A percentile compares a stretch with the other conserved stretches of the same genome.
Evolutionary conservation across 2,329 filamentous ascomycete genomes (phyloP).

Genomic region (Byssochlamys sp.): DNA sequence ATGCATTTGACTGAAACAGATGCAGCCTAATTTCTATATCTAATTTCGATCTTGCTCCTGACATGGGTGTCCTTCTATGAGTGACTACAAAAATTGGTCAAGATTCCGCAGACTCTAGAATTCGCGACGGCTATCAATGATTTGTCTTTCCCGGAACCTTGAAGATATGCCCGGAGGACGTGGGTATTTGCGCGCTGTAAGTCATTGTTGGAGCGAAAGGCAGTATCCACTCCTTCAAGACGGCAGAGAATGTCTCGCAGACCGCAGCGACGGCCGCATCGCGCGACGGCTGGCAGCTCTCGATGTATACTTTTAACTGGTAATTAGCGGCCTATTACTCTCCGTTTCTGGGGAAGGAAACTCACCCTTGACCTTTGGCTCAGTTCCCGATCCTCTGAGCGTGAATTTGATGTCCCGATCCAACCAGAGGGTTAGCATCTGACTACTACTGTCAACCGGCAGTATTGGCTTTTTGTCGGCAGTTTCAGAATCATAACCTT

Average conservation of each 20-base stretch:
- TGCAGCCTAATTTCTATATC: background rate
- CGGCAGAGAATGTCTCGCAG: slow-evolving; percentile 27
- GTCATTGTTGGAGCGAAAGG: slow-evolving; percentile 31
- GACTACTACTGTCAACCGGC: slow-evolving; percentile 47
- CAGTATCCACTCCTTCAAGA: slow-evolving; percentile 30
- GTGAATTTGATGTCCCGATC: slow-evolving; percentile 49
- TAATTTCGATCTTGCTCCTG: background rate
- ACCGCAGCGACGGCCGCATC: slow-evolving; percentile 28
- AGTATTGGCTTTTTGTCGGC: slow-evolving; percentile 44
- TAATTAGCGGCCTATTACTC: slow-evolving; percentile 3
- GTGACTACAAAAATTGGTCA: background rate
- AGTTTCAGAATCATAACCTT: slow-evolving; percentile 50
- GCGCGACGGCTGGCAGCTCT: slow-evolving; percentile 29
- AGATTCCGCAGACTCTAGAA: background rate
- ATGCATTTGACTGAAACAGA: background rate
- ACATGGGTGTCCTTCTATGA: background rate
- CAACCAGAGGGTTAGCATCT: slow-evolving; percentile 56
- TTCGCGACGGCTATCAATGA: background rate
- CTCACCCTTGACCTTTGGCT: slow-evolving; percentile 56
- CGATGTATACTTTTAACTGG: slow-evolving; percentile 29
- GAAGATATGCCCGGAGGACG: background rate
- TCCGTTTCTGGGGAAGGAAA: slow-evolving; percentile 1
- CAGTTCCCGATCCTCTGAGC: slow-evolving; percentile 52
- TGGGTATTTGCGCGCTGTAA: slow-evolving; percentile 5
- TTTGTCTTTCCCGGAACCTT: background rate